phyloP scores from a whole-genome alignment of 805 yeast genomes.

The Saturnispora diversa region DNA sequence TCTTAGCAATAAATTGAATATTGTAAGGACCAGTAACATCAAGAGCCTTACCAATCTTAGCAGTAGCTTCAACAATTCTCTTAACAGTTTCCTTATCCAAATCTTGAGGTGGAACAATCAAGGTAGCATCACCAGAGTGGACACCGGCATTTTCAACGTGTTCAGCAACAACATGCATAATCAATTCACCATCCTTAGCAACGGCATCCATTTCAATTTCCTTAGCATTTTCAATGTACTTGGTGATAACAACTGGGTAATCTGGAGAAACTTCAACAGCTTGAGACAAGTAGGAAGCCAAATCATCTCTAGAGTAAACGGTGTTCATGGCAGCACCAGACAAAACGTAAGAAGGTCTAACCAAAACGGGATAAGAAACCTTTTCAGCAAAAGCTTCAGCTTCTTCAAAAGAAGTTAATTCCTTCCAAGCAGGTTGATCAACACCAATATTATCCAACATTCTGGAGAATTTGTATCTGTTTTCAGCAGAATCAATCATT shows the following conservation, averaged over 20 bases:
- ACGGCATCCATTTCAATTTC: conserved; percentile 99
- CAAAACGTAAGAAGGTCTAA: conserved; percentile 93
- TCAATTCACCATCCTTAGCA: conserved; percentile 86
- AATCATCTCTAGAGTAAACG: conserved; percentile 81
- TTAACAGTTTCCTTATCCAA: conserved; percentile 57
- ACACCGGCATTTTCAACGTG: conserved; percentile 98
- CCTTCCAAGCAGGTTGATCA: conserved; percentile 99
- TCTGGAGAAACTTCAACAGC: conserved; percentile 98
- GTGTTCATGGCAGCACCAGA: conserved; percentile 99
- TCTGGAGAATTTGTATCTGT: conserved; percentile 94
- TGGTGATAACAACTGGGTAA: conserved; percentile 95
- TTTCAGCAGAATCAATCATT: conserved; percentile 97
- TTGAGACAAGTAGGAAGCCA: conserved; percentile 79
- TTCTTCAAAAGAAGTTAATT: conserved; percentile 83
- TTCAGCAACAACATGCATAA: conserved; percentile 96
- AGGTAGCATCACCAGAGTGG: conserved; percentile 97
- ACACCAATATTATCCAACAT: conserved; percentile 95
- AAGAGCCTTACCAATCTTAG: conserved; percentile 90
- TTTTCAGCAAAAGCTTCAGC: conserved; percentile 88
- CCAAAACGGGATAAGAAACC: conserved; percentile 90
- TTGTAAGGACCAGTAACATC: conserved; percentile 96
- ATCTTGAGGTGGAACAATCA: conserved; percentile 84
- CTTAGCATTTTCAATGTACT: conserved; percentile 92
- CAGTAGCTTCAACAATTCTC: conserved; percentile 81
- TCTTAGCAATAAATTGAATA: conserved; percentile 87